Evolutionary conservation across 2,329 filamentous ascomycete genomes (phyloP).

Genomic region (Amylocarpus encephaloides): DNA sequence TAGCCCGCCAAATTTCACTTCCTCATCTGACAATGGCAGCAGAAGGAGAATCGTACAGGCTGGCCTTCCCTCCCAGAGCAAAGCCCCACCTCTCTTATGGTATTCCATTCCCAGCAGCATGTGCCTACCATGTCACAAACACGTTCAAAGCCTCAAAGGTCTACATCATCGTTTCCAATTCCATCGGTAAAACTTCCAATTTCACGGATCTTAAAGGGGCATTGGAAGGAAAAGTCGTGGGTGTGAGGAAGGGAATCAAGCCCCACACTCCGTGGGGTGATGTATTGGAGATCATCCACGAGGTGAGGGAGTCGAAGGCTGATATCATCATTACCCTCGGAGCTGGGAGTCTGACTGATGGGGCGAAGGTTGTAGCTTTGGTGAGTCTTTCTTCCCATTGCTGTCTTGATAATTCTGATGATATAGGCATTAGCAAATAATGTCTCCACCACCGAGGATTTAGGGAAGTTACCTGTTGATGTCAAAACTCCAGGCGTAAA

Average conservation of each 20-base stretch:
- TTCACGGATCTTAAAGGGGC: constrained; percentile 23
- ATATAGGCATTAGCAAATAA: constrained; percentile 26
- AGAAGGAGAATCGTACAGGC: constrained; percentile 8
- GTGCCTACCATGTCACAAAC: constrained; percentile 24
- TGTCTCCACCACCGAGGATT: constrained; percentile 13
- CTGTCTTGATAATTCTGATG: too few species aligned
- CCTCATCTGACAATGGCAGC: constrained; percentile 6
- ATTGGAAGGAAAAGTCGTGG: constrained; percentile 26
- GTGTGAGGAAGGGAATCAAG: constrained; percentile 28
- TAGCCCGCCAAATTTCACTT: too few species aligned
- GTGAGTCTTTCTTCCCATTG: constrained; percentile 11
- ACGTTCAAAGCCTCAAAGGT: constrained; percentile 25
- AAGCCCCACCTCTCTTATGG: constrained; percentile 19
- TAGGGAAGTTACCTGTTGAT: constrained; percentile 11
- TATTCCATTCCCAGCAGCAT: constrained; percentile 26
- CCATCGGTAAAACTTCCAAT: constrained; percentile 29
- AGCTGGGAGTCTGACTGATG: constrained; percentile 31
- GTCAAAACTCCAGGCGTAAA: constrained; percentile 11
- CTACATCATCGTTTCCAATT: constrained; percentile 31
- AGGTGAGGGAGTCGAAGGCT: constrained; percentile 20
- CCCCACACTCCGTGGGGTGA: constrained; percentile 31
- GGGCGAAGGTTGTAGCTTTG: constrained; percentile 29
- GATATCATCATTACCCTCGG: constrained; percentile 32
- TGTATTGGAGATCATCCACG: constrained; percentile 27
- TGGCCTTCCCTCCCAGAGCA: constrained; percentile 5